Conservation (phyloP, 2,329 filamentous ascomycete species). For the Ophiocordyceps polyrhachis-furcata region DNA sequence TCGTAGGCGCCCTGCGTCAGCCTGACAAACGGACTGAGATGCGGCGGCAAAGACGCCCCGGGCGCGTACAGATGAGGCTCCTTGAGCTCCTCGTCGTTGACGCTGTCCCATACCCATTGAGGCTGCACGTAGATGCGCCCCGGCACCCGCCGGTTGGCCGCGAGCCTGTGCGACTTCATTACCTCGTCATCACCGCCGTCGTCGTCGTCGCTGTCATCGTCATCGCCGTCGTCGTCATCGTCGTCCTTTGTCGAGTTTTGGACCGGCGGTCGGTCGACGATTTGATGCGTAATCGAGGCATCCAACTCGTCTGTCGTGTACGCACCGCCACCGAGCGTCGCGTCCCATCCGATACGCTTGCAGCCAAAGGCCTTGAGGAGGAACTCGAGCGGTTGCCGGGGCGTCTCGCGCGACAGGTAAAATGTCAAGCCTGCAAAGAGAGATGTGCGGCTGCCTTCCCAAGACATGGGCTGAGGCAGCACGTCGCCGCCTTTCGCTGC, state of each 20-base stretch:
- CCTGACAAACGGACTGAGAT: conserved; percentile 92
- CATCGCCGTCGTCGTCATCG: conserved; percentile 36
- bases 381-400: conserved; percentile 78
- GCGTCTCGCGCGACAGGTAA: conserved; percentile 86
- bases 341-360: conserved; percentile 90
- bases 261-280: conserved; percentile 75
- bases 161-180: conserved; percentile 40
- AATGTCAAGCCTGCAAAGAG: conserved; percentile 81
- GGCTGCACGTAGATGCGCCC: conserved; percentile 87
- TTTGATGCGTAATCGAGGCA: conserved; percentile 81
- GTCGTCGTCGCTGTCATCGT: conserved; percentile 18
- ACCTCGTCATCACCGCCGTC: conserved; percentile 35
- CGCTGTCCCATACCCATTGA: conserved; percentile 96
- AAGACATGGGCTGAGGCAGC: conserved; percentile 56
- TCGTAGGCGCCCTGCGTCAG: conserved; percentile 76
- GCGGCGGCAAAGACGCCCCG: conserved; percentile 75
- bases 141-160: conserved; percentile 56
- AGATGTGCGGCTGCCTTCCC: conserved; percentile 47
- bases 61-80: conserved; percentile 76
- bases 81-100: conserved; percentile 82
- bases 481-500: conserved; percentile 70
- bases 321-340: conserved; percentile 73
- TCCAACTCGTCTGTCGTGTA: conserved; percentile 84
- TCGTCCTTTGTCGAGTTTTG: conserved; percentile 35
- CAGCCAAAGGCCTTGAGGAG: conserved; percentile 87